Conservation (phyloP, 129 eudicot genomes). For the Ambrosia trifida region DNA sequence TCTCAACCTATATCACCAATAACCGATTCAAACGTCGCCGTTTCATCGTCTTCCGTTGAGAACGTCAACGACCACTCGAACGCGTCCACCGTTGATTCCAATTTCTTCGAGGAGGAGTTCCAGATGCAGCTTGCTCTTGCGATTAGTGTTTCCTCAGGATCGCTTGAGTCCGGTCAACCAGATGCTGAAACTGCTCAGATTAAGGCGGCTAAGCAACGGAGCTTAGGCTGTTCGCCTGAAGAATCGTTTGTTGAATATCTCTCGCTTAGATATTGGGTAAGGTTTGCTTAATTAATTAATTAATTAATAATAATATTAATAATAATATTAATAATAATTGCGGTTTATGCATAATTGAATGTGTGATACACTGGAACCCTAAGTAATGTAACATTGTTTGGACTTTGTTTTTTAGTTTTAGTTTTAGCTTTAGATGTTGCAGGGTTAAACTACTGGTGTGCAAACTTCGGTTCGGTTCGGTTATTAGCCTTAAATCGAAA, state of each 20-base stretch:
- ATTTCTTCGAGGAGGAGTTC: slow-evolving; percentile 83
- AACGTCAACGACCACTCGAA: slow-evolving; percentile 25
- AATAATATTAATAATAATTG: too few relatives aligned
- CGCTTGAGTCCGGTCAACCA: slow-evolving; percentile 38
- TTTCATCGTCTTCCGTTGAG: slow-evolving; percentile 28
- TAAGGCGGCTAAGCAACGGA: slow-evolving; percentile 76
- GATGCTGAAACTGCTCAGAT: slow-evolving; percentile 79
- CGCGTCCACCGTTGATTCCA: slow-evolving; percentile 37
- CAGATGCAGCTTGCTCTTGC: slow-evolving; percentile 92
- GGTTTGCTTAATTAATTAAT: not conserved
- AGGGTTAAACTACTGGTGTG: too few relatives aligned
- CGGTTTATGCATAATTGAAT: slow-evolving; percentile 24
- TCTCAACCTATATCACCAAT: slow-evolving; percentile 24
- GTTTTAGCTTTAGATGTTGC: too few relatives aligned
- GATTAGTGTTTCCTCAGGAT: slow-evolving; percentile 78
- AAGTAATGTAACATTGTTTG: not conserved
- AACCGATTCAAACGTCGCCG: slow-evolving; percentile 20
- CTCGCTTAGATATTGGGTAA: slow-evolving; percentile 82
- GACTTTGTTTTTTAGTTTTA: not conserved
- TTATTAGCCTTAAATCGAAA: too few relatives aligned
- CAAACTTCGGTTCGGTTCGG: too few relatives aligned
- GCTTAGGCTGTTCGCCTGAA: slow-evolving; percentile 62
- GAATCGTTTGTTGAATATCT: slow-evolving; percentile 51
- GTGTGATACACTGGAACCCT: slow-evolving; percentile 7
- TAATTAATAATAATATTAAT: too few relatives aligned